Evolutionary conservation across 108 stramenopile species (phyloP), one percentile per base, ranked within the genome.

Genomic region (Nannochloropsis gaditana): DNA sequence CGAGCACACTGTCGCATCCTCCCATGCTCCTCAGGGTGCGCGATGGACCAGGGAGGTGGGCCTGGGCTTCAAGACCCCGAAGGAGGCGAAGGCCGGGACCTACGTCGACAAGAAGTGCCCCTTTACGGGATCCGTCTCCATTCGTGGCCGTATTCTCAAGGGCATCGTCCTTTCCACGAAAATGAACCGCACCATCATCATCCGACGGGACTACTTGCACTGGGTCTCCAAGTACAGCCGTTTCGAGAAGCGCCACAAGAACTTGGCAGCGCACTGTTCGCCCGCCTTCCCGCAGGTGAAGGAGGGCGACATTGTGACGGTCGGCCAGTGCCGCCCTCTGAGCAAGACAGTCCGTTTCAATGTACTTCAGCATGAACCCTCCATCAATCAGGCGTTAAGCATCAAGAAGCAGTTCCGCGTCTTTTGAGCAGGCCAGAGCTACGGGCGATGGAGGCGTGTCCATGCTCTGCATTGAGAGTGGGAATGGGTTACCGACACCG

Each of bases 71-170:
- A 98, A 98, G 94, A 99, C 97, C 82, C 99, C 99, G 80, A 95
- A 93, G 87, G 87, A 91, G 42, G 98, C 99, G 86, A 94, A 94
- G 83, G 95, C 97, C 91, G 96, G 95, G 82, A 96, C 86, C 91
- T 99, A 96, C 92, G 97, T 98, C 45, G 99, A 99, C 95, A 98
- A 98, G 94, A 99, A 99, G 95, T 99, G 97, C 95, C 99, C 99
- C 90, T 99, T 98, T 94, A 98, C 98, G 50, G 99, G 99, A 87
- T 95, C 98, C 90, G 99, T 90, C 44, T 90, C 91, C 83, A 91
- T 90, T 90, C 90, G 87, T 86, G 96, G 96, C 86, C 93, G 94
- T 87, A 96, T 98, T 82, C 91, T 96, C 44, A 95, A 96, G 94
- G 99, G 97, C 84, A 92, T 97, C 81, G 96, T 97, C 87, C 94